Evolutionary conservation across 345 rosid species (phyloP), one percentile per base, ranked within the genome.

Genomic region (Citrus reticulata): DNA sequence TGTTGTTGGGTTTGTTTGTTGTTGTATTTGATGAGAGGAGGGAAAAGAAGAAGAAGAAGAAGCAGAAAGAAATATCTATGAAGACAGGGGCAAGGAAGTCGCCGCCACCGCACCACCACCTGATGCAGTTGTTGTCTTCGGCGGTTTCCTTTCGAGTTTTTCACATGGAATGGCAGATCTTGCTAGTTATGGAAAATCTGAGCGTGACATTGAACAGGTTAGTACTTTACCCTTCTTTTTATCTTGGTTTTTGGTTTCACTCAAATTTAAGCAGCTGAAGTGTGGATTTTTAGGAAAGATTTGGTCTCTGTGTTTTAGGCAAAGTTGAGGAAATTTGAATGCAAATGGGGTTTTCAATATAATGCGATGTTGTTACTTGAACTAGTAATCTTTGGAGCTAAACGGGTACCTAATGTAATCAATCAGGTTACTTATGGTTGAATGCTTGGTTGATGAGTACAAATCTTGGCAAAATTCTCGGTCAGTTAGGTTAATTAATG

Each of bases 141-240:
- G 76, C 74, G 82, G 87, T 84, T 77, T 82, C 88, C 83, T 83
- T 69, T 75, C 84, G 70, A 70, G 66, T 77, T 81, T 88, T 84
- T 91, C 98, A 91, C 93, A 95, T 95, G 99, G 99, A 95, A 95
- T 95, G 99, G 99, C 98, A 91, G 93, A 96, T 94, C 97, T 87
- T 88, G 87, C 84, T 91, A 83, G 58, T 83, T 87, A 83, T 91
- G 93, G 79, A 80, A 87, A 87, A 87, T 84, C 91, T 84, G 98
- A 94, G 49, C 98, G 99, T 81, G 95, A 93, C 85, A 81, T 87
- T 75, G 97, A 91, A 65, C 98, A 94, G 84, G 98, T 96, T 59
- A 57, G 79, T 83, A 78, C 76, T 55, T 75, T 34, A 7, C 3
- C 25, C 29, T n/a, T 22, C 19, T 39, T 24, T 25, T 19, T 74